Percentiles rank a stretch among this genome's conserved stretches.
phyloP scores from a whole-genome alignment of 805 yeast species.

The Wickerhamomyces pijperi region DNA sequence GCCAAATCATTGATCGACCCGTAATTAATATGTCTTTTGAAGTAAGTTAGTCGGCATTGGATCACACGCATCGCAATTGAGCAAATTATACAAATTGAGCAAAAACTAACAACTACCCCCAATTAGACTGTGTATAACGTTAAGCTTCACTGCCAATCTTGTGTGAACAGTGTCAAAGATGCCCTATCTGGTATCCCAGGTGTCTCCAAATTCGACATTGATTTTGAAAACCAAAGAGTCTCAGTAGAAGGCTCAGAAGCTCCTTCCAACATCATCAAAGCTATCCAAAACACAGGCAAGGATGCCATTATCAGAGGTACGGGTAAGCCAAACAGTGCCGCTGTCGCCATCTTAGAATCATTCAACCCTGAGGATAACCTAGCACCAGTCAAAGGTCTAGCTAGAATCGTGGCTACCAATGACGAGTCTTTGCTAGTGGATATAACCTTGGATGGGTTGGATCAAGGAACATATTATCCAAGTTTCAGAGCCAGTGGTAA shows the following conservation, averaged over 20 bases:
- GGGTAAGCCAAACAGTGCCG: conserved; percentile 79
- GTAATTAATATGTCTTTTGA: background rate
- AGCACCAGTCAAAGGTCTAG: conserved; percentile 73
- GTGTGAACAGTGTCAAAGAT: conserved; percentile 15
- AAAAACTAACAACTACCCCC: background rate
- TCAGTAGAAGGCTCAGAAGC: conserved; percentile 59
- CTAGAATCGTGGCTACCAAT: conserved; percentile 65
- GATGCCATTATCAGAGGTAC: conserved; percentile 92
- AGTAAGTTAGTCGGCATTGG: too few relatives aligned
- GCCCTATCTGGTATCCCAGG: conserved; percentile 44
- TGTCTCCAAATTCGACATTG: conserved; percentile 40
- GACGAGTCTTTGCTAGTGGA: conserved; percentile 53
- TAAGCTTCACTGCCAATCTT: conserved; percentile 66
- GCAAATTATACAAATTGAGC: too few relatives aligned
- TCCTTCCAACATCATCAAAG: conserved; percentile 62
- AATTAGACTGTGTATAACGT: conserved; percentile 61
- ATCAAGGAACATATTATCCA: conserved; percentile 57
- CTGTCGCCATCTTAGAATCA: conserved; percentile 80
- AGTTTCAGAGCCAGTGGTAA: conserved; percentile 64
- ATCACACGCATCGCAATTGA: too few relatives aligned
- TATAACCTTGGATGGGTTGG: conserved; percentile 63
- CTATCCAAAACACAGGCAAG: conserved; percentile 64
- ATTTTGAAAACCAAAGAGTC: conserved; percentile 49
- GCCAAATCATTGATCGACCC: too few relatives aligned
- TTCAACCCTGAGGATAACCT: conserved; percentile 30